Conservation (phyloP, 208 protist genomes). For the Naegleria fowleri region DNA sequence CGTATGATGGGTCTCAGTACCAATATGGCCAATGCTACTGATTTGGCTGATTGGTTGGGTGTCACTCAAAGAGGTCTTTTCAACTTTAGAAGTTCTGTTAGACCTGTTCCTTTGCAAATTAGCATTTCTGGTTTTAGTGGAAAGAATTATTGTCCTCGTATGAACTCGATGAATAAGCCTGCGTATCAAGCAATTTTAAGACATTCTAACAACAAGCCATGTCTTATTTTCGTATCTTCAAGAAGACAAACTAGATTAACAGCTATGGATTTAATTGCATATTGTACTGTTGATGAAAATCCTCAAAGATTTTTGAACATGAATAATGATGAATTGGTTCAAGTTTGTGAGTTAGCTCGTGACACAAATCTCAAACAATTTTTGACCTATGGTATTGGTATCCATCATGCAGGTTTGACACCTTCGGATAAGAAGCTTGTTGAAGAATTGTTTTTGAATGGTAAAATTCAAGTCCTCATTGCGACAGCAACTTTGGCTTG, state of each 20-base stretch:
- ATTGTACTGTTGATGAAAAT: conserved; percentile 77
- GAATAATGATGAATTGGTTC: conserved; percentile 73
- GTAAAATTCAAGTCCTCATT: conserved; percentile 93
- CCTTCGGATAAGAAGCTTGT: conserved; percentile 75
- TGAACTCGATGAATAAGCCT: conserved; percentile 99
- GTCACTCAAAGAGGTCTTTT: conserved; percentile 87
- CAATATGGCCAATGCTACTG: conserved; percentile 94
- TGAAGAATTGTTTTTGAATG: conserved; percentile 84
- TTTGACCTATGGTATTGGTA: conserved; percentile 96
- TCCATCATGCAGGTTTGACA: conserved; percentile 96
- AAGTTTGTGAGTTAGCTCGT: conserved; percentile 57
- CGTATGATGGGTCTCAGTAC: conserved; percentile 98
- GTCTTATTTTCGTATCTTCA: conserved; percentile 98
- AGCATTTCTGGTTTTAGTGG: conserved; percentile 92
- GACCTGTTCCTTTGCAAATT: conserved; percentile 93
- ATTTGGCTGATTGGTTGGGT: conserved; percentile 96
- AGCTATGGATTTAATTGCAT: conserved; percentile 94
- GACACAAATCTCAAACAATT: conserved; percentile 84
- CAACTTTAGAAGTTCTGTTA: conserved; percentile 96
- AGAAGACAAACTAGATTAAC: conserved; percentile 96
- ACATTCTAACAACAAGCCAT: conserved; percentile 79
- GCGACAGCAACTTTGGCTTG: conserved; percentile 97
- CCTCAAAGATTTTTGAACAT: conserved; percentile 84
- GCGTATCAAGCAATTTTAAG: conserved; percentile 87
- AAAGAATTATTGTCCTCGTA: conserved; percentile 96